phyloP scores from a whole-genome alignment of 495 filamentous ascomycete genomes.

The Penicillium atrosanguineum region DNA sequence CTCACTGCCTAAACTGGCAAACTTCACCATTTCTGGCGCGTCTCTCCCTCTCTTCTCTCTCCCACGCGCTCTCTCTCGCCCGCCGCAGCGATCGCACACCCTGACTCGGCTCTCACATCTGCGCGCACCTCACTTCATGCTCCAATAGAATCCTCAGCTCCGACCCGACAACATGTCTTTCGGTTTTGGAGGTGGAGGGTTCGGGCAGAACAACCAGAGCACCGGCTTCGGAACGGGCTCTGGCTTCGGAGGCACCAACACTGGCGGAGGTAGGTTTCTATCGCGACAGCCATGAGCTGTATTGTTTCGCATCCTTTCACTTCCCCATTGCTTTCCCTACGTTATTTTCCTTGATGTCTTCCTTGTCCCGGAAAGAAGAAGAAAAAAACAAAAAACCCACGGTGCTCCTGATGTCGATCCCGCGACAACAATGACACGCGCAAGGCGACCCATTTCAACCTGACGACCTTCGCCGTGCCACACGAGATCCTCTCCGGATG shows the following conservation, averaged over 20 bases:
- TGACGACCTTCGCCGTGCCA: constrained; percentile 17
- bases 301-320: constrained; percentile 10
- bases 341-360: constrained; percentile 14
- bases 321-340: constrained; percentile 18
- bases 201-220: constrained; percentile 59
- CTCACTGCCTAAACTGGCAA: constrained; percentile 21
- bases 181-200: constrained; percentile 53
- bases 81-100: background rate
- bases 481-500: constrained; percentile 22
- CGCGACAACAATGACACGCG: constrained; percentile 32
- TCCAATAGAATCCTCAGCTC: constrained; percentile 26
- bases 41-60: constrained; percentile 20
- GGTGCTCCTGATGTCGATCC: constrained; percentile 39
- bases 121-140: constrained; percentile 32
- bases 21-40: constrained; percentile 30
- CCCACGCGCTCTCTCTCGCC: constrained; percentile 20
- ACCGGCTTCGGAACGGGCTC: constrained; percentile 47
- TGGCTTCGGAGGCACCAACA: constrained; percentile 38
- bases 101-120: constrained; percentile 9
- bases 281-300: constrained; percentile 10
- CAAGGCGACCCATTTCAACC: constrained; percentile 11
- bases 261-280: constrained; percentile 46
- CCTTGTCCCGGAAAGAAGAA: background rate
- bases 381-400: constrained; percentile 15
- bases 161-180: constrained; percentile 45